Evolutionary conservation across 2,329 filamentous ascomycete genomes (phyloP), one percentile per base, ranked within the genome.

Genomic region (Beauveria varroae): DNA sequence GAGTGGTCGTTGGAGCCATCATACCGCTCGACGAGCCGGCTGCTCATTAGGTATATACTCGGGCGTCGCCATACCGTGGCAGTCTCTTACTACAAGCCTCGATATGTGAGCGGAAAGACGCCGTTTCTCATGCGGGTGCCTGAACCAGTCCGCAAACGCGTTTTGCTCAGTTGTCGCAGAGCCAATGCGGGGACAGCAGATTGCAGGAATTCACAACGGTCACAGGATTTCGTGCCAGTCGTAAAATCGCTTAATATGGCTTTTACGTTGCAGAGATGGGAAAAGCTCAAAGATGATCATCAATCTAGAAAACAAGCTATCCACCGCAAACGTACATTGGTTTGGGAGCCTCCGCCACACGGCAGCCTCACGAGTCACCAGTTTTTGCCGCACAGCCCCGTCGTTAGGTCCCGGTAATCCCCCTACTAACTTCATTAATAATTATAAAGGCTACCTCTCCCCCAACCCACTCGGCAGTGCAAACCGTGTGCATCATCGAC

Each of bases 21-120:
- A 47, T 60, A 60, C 58, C 50, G 58, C 58, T 54, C 58, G 58
- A 20, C 58, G 58, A 30, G 43, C 50, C 41, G 58, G 22, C 58
- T 41, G 58, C 58, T 60, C 58, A 44, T 43, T 10, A 18, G 58
- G 58, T n/a, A 40, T 28, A 20, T 47, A 60, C 3, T 60, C 50
- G 18, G 58, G 50, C 28, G 58, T 54, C 16, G 40, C 30, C 58
- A 60, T 60, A 22, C 22, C 14, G 26, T 22, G 16, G 26, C 18
- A 7, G 34, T 14, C 18, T 30, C 6, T 51, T 26, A 51, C 46
- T 43, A 20, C 5, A 24, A n/a, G 26, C 18, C 20, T 51, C 26
- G 26, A 16, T 55, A 20, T n/a, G 40, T 28, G 16, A 24, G 26
- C 49, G n/a, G 37, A n/a, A 30, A 34, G 34, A 18, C 26, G 41